These are phyloP conservation scores for Xylariales sp. DNA, from an alignment of 2,329 filamentous ascomycete genomes.

Conservation along the genomic window DNA sequence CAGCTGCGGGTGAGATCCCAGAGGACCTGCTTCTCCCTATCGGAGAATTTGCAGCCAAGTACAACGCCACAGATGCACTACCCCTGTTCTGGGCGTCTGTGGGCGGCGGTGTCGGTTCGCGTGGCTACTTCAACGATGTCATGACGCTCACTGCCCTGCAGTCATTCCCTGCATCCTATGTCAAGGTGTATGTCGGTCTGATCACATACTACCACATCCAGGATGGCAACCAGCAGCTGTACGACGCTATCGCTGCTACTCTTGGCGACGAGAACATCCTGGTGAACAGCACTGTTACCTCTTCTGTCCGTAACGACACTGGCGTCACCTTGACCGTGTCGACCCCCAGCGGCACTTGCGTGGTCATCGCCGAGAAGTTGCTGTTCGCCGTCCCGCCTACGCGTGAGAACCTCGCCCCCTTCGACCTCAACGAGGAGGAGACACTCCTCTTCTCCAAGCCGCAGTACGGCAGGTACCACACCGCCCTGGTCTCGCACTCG, in stretches of 20 bases:
- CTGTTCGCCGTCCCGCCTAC: conserved; percentile 32
- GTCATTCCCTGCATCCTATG: conserved; percentile 29
- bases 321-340: conserved; percentile 25
- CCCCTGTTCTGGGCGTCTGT: conserved; percentile 35
- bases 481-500: no score
- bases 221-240: conserved; percentile 34
- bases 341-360: conserved; percentile 14
- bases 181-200: conserved; percentile 23
- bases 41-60: conserved; percentile 42
- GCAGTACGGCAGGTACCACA: no score
- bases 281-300: conserved; percentile 28
- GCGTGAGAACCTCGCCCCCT: conserved; percentile 20
- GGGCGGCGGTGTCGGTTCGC: conserved; percentile 37
- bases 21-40: conserved; percentile 43
- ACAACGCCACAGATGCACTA: conserved; percentile 36
- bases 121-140: no score
- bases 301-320: conserved; percentile 20
- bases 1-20: conserved; percentile 30
- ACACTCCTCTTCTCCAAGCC: conserved; percentile 21
- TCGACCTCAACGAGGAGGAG: conserved; percentile 27
- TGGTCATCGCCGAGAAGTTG: conserved; percentile 26
- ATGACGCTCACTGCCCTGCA: conserved; percentile 39
- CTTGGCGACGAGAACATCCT: conserved; percentile 32
- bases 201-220: conserved; percentile 25
- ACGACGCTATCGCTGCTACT: conserved; percentile 28